Conservation (phyloP, 2,329 filamentous ascomycete genomes). For the Pseudovirgaria hyperparasitica region DNA sequence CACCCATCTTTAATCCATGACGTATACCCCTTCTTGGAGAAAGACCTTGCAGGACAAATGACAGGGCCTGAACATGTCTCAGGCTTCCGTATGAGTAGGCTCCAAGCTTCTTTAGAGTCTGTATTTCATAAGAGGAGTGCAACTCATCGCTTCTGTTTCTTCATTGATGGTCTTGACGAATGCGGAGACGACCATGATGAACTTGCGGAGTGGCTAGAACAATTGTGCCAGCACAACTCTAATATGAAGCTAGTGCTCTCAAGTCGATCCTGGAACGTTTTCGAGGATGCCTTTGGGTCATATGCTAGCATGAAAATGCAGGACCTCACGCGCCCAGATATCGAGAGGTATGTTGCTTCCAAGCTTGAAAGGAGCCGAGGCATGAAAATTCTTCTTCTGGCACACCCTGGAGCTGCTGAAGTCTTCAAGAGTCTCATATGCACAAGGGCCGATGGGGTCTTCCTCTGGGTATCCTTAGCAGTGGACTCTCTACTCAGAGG, state of each 20-base stretch:
- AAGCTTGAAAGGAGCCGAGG: too few relatives aligned
- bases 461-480: slow-evolving; percentile 1
- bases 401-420: too few relatives aligned
- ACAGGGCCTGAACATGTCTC: too few relatives aligned
- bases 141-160: slow-evolving; percentile 1
- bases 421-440: not conserved
- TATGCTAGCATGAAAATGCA: not conserved
- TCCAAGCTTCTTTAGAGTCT: too few relatives aligned
- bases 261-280: slow-evolving; percentile 2
- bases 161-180: slow-evolving; percentile 6
- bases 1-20: too few relatives aligned
- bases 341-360: not conserved
- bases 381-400: too few relatives aligned
- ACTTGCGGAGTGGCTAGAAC: not conserved
- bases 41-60: too few relatives aligned
- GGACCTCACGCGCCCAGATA: not conserved
- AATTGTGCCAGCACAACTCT: not conserved
- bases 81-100: too few relatives aligned
- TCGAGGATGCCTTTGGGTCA: slow-evolving; percentile 1
- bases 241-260: slow-evolving; percentile 5
- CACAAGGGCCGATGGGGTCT: slow-evolving; percentile 1
- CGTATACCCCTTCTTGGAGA: too few relatives aligned
- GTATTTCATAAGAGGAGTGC: too few relatives aligned
- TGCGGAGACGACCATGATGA: slow-evolving; percentile 1
- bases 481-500: too few relatives aligned